phyloP scores from a whole-genome alignment of 1,284 basidiomycete species.

The Cryptococcus hybrid region DNA sequence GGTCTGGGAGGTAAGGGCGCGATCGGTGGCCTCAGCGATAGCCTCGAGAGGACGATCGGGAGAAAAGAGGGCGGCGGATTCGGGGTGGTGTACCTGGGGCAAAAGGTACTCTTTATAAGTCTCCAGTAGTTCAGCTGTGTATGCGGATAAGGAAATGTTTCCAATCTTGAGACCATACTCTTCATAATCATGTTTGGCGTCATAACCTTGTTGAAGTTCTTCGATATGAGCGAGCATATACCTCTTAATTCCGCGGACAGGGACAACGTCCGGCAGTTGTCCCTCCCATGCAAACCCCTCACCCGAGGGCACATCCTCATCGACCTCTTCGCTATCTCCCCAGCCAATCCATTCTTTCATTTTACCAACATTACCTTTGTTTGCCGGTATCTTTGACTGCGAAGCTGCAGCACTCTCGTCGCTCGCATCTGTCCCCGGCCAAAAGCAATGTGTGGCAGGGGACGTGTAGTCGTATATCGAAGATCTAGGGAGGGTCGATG shows the following conservation, averaged over 20 bases:
- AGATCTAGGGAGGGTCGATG: conserved; percentile 9
- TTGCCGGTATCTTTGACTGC: background rate
- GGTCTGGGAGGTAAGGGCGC: conserved; percentile 23
- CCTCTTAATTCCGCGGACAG: conserved; percentile 15
- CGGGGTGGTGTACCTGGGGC: conserved; percentile 5
- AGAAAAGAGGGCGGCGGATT: conserved; percentile 16
- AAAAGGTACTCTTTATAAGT: conserved; percentile 26
- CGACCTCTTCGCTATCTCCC: background rate
- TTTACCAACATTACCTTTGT: background rate
- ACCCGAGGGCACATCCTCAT: background rate
- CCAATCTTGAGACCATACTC: conserved; percentile 29
- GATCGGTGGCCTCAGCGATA: conserved; percentile 29
- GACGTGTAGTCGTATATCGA: conserved; percentile 17
- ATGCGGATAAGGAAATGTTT: conserved; percentile 22
- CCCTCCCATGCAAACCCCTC: conserved; percentile 12
- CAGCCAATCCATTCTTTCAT: conserved; percentile 14
- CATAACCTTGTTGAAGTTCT: conserved; percentile 18
- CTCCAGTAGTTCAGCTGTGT: conserved; percentile 22
- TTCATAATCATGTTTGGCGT: conserved; percentile 19
- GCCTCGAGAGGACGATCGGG: conserved; percentile 18
- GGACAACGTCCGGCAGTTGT: conserved; percentile 16
- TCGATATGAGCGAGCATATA: conserved; percentile 25
- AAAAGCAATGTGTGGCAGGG: conserved; percentile 17
- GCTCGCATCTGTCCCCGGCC: conserved; percentile 3
- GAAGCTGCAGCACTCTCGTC: background rate